Conservation (phyloP, 2,329 filamentous ascomycete species). For the Penicillium decumbens region DNA sequence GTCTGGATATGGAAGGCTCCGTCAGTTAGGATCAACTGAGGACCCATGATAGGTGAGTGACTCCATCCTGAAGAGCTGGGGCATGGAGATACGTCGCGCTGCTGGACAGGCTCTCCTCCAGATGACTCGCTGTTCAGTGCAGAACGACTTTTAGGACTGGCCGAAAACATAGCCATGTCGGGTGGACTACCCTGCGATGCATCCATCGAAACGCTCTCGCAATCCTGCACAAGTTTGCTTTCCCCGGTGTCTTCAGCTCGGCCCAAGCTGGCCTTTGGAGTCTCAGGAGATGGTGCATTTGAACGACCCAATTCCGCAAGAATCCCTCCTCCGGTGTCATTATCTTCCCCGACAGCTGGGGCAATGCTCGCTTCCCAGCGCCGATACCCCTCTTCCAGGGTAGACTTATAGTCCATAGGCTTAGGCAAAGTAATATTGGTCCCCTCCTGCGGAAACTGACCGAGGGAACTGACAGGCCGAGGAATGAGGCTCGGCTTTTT, state of each 20-base stretch:
- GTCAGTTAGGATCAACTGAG: conserved; percentile 14
- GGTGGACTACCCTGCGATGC: conserved; percentile 11
- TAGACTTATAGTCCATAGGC: neutral
- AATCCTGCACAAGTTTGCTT: neutral
- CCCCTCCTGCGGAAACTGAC: neutral
- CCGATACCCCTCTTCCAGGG: neutral
- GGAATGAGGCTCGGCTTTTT: conserved; percentile 11
- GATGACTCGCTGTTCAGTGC: neutral
- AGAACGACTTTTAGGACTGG: neutral
- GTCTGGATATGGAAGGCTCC: conserved; percentile 19
- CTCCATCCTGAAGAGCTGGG: neutral
- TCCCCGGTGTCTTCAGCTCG: neutral
- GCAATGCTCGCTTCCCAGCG: neutral
- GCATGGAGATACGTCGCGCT: neutral
- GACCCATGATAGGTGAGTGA: neutral
- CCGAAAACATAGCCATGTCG: conserved; percentile 1
- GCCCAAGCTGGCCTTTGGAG: neutral
- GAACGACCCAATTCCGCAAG: neutral
- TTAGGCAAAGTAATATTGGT: neutral
- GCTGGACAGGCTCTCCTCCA: neutral
- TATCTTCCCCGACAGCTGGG: neutral
- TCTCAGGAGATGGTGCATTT: neutral
- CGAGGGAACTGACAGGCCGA: conserved; percentile 3
- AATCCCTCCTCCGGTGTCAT: neutral
- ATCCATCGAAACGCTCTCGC: conserved; percentile 12